These are phyloP conservation scores for Scleroderma citrinum DNA, from an alignment of 768 basidiomycete species.

Conservation along the genomic window DNA sequence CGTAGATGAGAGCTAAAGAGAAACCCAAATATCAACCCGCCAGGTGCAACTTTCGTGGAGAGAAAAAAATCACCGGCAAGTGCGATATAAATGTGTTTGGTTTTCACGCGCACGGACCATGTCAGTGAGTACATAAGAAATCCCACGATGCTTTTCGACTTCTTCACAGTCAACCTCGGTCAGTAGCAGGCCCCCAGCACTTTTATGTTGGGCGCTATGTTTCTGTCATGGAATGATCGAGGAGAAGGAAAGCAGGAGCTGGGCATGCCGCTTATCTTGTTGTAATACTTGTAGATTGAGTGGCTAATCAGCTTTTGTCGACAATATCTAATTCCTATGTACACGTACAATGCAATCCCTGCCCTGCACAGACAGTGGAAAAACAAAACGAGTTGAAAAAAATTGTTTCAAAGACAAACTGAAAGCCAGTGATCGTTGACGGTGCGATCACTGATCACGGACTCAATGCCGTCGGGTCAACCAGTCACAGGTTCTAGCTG, in stretches of 20 bases:
- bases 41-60: constrained; percentile 69
- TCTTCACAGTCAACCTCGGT: constrained; percentile 39
- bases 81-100: constrained; percentile 5
- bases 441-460: no score
- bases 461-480: no score
- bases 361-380: background rate
- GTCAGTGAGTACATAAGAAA: constrained; percentile 15
- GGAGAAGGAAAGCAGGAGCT: constrained; percentile 51
- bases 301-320: constrained; percentile 73
- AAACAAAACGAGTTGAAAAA: background rate
- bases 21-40: constrained; percentile 68
- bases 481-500: no score
- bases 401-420: no score
- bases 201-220: constrained; percentile 15
- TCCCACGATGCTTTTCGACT: constrained; percentile 10
- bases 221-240: constrained; percentile 31
- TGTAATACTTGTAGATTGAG: constrained; percentile 36
- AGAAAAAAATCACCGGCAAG: background rate
- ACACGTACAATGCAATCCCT: background rate
- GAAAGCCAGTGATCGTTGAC: no score
- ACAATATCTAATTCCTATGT: constrained; percentile 26
- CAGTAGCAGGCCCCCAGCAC: constrained; percentile 28
- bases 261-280: constrained; percentile 64
- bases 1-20: constrained; percentile 28
- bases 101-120: constrained; percentile 53